Evolutionary conservation across 177 flowering plant genomes (phyloP).

Genomic region (Vitis hybrid): DNA sequence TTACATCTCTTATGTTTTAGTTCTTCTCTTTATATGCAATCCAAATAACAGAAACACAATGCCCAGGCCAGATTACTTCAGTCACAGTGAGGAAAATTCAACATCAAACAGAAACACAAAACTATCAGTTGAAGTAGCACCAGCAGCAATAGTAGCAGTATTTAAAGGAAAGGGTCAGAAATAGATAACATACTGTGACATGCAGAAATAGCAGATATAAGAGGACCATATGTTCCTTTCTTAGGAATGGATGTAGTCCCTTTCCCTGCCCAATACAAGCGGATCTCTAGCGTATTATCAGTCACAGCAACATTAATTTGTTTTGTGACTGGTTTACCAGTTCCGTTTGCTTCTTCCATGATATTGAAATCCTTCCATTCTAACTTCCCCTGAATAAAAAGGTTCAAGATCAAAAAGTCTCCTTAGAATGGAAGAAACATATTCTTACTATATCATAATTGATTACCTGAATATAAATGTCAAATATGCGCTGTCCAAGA

Average conservation of each 20-base stretch:
- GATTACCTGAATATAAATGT: constrained; percentile 58
- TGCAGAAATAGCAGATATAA: constrained; percentile 61
- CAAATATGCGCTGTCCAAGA: constrained; percentile 57
- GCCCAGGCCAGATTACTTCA: too few relatives aligned
- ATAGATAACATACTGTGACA: constrained; percentile 24
- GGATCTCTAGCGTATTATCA: constrained; percentile 40
- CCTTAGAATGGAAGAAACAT: not conserved
- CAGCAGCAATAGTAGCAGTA: too few relatives aligned
- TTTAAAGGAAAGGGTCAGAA: too few relatives aligned
- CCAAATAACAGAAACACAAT: too few relatives aligned
- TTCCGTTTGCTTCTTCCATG: constrained; percentile 37
- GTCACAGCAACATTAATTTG: constrained; percentile 29
- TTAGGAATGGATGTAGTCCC: constrained; percentile 53
- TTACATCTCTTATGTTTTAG: too few relatives aligned
- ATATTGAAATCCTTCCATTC: constrained; percentile 50
- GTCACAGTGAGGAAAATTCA: too few relatives aligned
- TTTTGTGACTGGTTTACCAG: constrained; percentile 23
- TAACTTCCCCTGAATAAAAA: constrained; percentile 31
- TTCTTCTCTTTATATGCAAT: too few relatives aligned
- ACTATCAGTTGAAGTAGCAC: too few relatives aligned
- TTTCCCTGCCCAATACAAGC: constrained; percentile 52
- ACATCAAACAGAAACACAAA: too few relatives aligned
- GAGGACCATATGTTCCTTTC: constrained; percentile 56
- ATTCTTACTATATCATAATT: not conserved
- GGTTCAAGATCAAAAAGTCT: not conserved